Evolutionary conservation across 2,329 filamentous ascomycete genomes (phyloP).

Genomic region (Bimuria novae-zelandiae): DNA sequence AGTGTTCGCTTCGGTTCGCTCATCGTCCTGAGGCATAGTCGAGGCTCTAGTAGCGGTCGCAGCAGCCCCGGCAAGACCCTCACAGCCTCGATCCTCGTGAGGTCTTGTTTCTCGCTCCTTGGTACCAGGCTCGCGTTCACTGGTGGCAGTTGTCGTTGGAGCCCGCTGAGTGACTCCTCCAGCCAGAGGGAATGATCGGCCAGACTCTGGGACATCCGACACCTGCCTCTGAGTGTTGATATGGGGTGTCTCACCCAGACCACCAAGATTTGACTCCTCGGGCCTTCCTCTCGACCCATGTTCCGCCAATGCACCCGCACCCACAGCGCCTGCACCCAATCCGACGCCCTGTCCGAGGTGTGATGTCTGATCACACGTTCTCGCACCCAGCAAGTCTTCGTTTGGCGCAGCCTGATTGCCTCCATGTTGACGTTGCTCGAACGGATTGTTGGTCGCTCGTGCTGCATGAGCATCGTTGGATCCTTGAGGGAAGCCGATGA

Average conservation of each 20-base stretch:
- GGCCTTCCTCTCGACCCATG: constrained; percentile 10
- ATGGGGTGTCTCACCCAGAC: constrained; percentile 19
- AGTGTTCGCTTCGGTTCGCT: constrained; percentile 7
- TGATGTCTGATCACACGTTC: neutral
- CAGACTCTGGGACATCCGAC: constrained; percentile 11
- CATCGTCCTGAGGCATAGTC: neutral
- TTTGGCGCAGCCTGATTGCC: constrained; percentile 24
- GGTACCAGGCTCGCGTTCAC: constrained; percentile 22
- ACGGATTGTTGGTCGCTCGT: constrained; percentile 19
- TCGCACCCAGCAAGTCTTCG: constrained; percentile 11
- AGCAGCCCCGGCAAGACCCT: constrained; percentile 30
- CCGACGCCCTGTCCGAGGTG: constrained; percentile 2
- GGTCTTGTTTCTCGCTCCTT: constrained; percentile 22
- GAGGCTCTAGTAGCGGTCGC: constrained; percentile 10
- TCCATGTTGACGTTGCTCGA: constrained; percentile 14
- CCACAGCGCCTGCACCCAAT: constrained; percentile 11
- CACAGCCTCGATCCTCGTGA: constrained; percentile 25
- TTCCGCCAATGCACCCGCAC: constrained; percentile 9
- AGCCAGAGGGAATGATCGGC: constrained; percentile 44
- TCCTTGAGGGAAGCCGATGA: constrained; percentile 41
- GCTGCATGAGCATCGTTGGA: constrained; percentile 31
- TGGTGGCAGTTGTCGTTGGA: constrained; percentile 10
- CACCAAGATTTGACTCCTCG: constrained; percentile 11
- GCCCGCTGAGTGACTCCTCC: constrained; percentile 32
- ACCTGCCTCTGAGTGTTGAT: constrained; percentile 13